Conservation (phyloP, 2,329 filamentous ascomycete genomes). For the Plenodomus tracheiphilus region DNA sequence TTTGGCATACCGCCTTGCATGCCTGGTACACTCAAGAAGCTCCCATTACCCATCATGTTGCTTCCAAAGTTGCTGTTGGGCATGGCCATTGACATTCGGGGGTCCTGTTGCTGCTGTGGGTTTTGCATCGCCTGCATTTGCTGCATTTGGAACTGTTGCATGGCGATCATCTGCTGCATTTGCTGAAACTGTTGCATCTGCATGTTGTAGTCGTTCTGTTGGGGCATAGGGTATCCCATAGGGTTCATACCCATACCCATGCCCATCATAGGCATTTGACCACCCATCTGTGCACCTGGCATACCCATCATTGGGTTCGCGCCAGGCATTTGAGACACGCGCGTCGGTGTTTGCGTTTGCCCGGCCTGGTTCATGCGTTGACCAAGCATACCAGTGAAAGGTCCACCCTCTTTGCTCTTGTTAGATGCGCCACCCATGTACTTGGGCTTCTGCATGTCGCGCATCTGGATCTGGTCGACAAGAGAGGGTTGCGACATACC, state of each 20-base stretch:
- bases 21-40: constrained; percentile 29
- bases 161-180: constrained; percentile 41
- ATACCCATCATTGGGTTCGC: constrained; percentile 25
- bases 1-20: constrained; percentile 26
- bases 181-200: constrained; percentile 87
- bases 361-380: constrained; percentile 37
- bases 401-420: constrained; percentile 34
- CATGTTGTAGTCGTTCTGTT: constrained; percentile 76
- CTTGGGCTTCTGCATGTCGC: constrained; percentile 41
- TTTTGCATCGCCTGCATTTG: constrained; percentile 38
- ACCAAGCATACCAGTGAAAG: constrained; percentile 41
- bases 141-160: constrained; percentile 66
- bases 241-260: constrained; percentile 35
- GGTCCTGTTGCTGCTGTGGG: constrained; percentile 32
- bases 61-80: constrained; percentile 22
- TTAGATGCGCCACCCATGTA: constrained; percentile 41
- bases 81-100: constrained; percentile 29
- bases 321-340: constrained; percentile 35
- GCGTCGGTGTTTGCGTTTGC: constrained; percentile 23
- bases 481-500: constrained; percentile 37
- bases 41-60: constrained; percentile 26
- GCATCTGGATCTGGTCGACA: constrained; percentile 44
- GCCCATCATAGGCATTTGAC: constrained; percentile 24
- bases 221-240: constrained; percentile 65
- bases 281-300: constrained; percentile 6